These are phyloP conservation scores for Plectosphaerella plurivora DNA, from an alignment of 2,329 filamentous ascomycete genomes.

Conservation along the genomic window DNA sequence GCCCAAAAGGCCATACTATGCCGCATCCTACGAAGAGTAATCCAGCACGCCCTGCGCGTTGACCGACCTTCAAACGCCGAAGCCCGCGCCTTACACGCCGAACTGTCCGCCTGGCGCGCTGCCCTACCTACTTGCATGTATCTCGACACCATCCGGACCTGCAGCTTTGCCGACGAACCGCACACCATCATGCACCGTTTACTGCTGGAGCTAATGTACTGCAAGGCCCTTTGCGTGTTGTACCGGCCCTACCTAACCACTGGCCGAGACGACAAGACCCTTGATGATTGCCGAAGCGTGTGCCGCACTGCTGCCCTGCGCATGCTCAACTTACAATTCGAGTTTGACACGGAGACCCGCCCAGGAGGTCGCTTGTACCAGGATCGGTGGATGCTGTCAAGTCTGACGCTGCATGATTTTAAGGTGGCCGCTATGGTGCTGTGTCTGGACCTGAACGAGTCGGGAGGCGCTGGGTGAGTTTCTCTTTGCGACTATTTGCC, in stretches of 20 bases:
- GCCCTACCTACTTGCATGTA: constrained; percentile 34
- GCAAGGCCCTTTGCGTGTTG: constrained; percentile 44
- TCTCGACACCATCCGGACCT: constrained; percentile 34
- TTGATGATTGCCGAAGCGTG: constrained; percentile 33
- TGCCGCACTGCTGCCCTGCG: constrained; percentile 38
- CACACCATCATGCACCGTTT: constrained; percentile 43
- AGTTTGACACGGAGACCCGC: constrained; percentile 38
- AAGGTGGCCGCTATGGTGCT: constrained; percentile 56
- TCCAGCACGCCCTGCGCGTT: constrained; percentile 34
- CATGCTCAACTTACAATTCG: constrained; percentile 41
- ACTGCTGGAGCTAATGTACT: constrained; percentile 43
- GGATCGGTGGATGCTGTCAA: constrained; percentile 49
- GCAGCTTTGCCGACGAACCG: constrained; percentile 37
- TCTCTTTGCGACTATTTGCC: constrained; percentile 10
- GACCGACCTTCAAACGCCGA: constrained; percentile 28
- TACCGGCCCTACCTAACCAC: constrained; percentile 41
- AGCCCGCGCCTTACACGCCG: constrained; percentile 29
- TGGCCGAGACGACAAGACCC: constrained; percentile 20
- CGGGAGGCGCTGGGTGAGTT: constrained; percentile 29
- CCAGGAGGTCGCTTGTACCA: constrained; percentile 47
- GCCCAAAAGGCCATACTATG: constrained; percentile 38
- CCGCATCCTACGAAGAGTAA: constrained; percentile 36
- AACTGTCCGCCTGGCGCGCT: constrained; percentile 30
- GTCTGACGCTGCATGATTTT: constrained; percentile 51
- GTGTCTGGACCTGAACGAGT: constrained; percentile 44